A percentile compares a stretch with the other conserved stretches of the same genome.
phyloP scores from a whole-genome alignment of 495 filamentous ascomycete species.

The Sporormia fimetaria region DNA sequence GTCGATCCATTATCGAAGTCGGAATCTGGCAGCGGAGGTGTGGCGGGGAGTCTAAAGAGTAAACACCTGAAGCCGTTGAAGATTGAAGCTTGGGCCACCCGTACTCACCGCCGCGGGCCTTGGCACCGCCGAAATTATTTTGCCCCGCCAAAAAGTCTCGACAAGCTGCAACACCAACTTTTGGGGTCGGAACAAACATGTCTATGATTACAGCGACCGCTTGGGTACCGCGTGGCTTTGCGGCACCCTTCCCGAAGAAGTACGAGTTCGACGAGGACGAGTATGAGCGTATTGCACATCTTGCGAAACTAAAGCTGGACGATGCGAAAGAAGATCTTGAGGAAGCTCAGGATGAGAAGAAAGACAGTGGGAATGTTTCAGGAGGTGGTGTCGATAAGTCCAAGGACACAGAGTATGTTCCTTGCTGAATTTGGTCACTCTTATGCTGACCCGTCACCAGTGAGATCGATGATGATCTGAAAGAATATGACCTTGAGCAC shows the following conservation, averaged over 20 bases:
- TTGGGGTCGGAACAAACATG: conserved; percentile 33
- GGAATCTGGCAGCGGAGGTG: neutral
- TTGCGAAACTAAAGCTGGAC: conserved; percentile 84
- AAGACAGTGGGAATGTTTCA: conserved; percentile 19
- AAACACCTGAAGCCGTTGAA: neutral
- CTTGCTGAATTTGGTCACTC: neutral
- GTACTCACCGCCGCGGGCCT: too few relatives aligned
- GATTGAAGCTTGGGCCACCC: neutral
- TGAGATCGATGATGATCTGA: conserved; percentile 74
- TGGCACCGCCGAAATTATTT: too few relatives aligned
- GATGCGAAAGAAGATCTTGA: conserved; percentile 80
- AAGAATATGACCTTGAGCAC: conserved; percentile 89
- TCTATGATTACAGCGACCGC: conserved; percentile 90
- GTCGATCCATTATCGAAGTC: conserved; percentile 26
- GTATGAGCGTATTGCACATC: conserved; percentile 74
- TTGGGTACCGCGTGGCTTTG: conserved; percentile 91
- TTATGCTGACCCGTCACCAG: conserved; percentile 14
- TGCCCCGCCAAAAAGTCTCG: conserved; percentile 10
- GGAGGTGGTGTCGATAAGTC: neutral
- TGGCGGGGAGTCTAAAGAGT: neutral
- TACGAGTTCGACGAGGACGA: conserved; percentile 90
- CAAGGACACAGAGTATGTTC: conserved; percentile 15
- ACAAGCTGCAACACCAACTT: neutral
- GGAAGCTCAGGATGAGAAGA: conserved; percentile 44
- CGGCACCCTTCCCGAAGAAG: conserved; percentile 80